Conservation (phyloP, 179 eudicot species). For the Pouteria campechiana region DNA sequence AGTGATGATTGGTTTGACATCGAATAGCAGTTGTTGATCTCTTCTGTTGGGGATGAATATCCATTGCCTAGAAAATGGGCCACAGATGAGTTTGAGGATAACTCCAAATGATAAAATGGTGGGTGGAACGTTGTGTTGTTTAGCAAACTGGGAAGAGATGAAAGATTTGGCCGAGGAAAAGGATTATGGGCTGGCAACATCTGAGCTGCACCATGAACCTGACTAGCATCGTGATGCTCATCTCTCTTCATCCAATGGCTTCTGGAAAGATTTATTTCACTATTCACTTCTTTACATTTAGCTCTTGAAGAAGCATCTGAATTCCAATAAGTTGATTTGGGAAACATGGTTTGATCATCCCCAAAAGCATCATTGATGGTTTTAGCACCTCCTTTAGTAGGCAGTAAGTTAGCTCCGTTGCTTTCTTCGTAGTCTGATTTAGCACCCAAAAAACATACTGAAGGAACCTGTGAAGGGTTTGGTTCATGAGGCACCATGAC, state of each 20-base stretch:
- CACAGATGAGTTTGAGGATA: constrained; percentile 27
- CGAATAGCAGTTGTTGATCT: constrained; percentile 15
- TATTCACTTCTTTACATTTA: constrained; percentile 15
- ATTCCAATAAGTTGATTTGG: constrained; percentile 8
- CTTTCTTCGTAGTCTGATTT: too few relatives aligned
- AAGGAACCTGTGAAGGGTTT: constrained; percentile 4
- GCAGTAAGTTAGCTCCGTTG: too few relatives aligned
- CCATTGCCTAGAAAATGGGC: constrained; percentile 12
- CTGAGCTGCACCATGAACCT: constrained; percentile 4
- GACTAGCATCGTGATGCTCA: constrained; percentile 6
- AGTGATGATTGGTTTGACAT: constrained; percentile 8
- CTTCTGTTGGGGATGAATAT: constrained; percentile 7
- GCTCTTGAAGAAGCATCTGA: constrained; percentile 2
- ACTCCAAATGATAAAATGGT: constrained; percentile 15
- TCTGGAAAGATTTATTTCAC: not conserved
- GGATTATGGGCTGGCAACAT: constrained; percentile 3
- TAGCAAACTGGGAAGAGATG: constrained; percentile 9
- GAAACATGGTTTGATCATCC: constrained; percentile 10
- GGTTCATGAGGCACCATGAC: constrained; percentile 2
- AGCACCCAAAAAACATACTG: too few relatives aligned
- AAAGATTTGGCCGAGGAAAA: constrained; percentile 6
- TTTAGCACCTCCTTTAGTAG: constrained; percentile 2
- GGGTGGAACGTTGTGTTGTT: constrained; percentile 6
- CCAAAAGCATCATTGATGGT: constrained; percentile 3
- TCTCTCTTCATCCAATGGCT: constrained; percentile 4